Evolutionary conservation across 164 flowering plant genomes (phyloP).

Genomic region (Vitis labrusca): DNA sequence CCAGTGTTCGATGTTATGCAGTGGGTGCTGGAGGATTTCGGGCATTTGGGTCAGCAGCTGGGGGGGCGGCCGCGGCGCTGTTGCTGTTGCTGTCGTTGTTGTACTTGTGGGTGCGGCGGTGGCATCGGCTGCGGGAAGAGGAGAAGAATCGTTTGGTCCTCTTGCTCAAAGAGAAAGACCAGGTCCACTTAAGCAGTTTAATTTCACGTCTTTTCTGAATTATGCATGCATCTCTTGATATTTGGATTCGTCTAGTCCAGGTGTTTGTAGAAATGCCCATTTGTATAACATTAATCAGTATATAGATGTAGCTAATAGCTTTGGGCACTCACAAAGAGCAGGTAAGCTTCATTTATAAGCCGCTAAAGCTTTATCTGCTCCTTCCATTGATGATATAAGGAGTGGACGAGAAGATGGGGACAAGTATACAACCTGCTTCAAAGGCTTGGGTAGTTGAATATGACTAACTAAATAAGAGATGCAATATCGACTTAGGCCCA

Average conservation of each 20-base stretch:
- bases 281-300: neutral
- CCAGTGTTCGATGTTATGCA: constrained; percentile 4
- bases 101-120: constrained; percentile 10
- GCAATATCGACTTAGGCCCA: too few species aligned
- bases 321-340: neutral
- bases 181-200: constrained; percentile 11
- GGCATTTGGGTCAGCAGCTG: constrained; percentile 6
- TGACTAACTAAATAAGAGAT: too few species aligned
- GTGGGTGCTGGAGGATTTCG: neutral
- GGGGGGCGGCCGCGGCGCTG: constrained; percentile 10
- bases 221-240: too few species aligned
- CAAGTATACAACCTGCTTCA: too few species aligned
- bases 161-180: constrained; percentile 22
- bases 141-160: neutral
- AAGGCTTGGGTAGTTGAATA: too few species aligned
- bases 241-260: neutral
- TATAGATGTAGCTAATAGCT: neutral
- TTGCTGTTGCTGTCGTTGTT: constrained; percentile 6
- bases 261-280: constrained; percentile 8
- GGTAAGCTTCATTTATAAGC: too few species aligned
- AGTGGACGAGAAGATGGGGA: too few species aligned
- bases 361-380: too few species aligned
- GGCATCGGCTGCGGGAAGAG: constrained; percentile 15
- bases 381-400: too few species aligned
- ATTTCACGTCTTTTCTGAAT: neutral